Conservation (phyloP, 225 moss, liverwort and hornwort species). For the Anthoceros angustus region DNA sequence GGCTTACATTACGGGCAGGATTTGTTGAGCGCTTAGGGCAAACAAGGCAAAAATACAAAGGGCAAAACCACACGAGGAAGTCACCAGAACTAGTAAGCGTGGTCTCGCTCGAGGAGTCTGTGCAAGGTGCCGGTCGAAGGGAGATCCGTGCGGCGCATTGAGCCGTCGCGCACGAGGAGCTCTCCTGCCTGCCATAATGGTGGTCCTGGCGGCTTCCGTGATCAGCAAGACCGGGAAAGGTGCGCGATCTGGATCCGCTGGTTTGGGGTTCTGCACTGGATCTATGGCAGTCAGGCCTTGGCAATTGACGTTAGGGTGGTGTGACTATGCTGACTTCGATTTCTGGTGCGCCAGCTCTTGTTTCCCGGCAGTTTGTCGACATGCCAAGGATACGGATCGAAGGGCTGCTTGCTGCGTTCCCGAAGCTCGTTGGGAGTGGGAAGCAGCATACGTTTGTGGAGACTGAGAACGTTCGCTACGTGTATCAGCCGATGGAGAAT, state of each 20-base stretch:
- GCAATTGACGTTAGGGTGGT: neutral
- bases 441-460: slow-evolving; percentile 95
- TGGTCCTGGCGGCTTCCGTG: slow-evolving; percentile 98
- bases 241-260: slow-evolving; percentile 12
- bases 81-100: too few species aligned
- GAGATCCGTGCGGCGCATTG: too few species aligned
- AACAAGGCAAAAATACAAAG: too few species aligned
- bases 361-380: slow-evolving; percentile 94
- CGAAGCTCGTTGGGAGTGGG: slow-evolving; percentile 88
- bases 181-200: slow-evolving; percentile 18
- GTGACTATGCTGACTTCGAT: neutral
- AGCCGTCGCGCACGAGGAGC: too few species aligned
- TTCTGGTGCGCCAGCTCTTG: slow-evolving; percentile 66
- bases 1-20: too few species aligned
- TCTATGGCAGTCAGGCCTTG: neutral
- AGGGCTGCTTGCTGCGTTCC: slow-evolving; percentile 90
- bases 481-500: slow-evolving; percentile 96
- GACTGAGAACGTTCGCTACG: slow-evolving; percentile 93
- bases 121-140: too few species aligned
- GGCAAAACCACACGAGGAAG: too few species aligned
- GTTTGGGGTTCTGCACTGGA: slow-evolving; percentile 4
- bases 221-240: slow-evolving; percentile 99
- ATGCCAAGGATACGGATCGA: slow-evolving; percentile 97
- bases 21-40: too few species aligned
- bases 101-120: too few species aligned